These are phyloP conservation scores for Zasmidium citrigriseum DNA, from an alignment of 2,329 filamentous ascomycete genomes.

Conservation along the genomic window DNA sequence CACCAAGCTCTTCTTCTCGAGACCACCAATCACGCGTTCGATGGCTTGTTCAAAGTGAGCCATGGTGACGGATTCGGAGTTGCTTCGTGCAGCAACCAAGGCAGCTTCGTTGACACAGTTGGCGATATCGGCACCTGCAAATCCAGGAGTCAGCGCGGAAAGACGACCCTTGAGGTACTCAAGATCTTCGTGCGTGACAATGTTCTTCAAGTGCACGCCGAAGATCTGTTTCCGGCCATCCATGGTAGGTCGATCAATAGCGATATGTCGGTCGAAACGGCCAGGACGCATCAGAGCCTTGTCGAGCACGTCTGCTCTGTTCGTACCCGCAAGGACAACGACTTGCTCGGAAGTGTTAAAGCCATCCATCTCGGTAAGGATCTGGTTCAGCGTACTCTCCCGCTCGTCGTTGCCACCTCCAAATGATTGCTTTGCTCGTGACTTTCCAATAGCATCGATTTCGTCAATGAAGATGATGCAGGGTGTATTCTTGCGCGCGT, in stretches of 20 bases:
- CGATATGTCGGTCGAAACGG: constrained; percentile 94
- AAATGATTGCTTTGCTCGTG: constrained; percentile 78
- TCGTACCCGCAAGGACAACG: constrained; percentile 94
- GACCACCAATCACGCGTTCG: constrained; percentile 91
- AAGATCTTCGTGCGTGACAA: constrained; percentile 87
- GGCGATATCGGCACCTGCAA: constrained; percentile 96
- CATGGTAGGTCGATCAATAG: constrained; percentile 94
- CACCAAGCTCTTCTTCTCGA: constrained; percentile 96
- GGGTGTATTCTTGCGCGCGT: constrained; percentile 90
- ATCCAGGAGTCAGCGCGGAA: constrained; percentile 89
- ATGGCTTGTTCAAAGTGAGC: constrained; percentile 95
- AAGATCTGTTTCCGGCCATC: constrained; percentile 96
- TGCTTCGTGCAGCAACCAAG: constrained; percentile 83
- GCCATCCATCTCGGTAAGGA: constrained; percentile 98
- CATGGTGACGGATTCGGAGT: constrained; percentile 80
- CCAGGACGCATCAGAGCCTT: constrained; percentile 95
- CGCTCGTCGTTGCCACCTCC: constrained; percentile 95
- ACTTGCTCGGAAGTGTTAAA: constrained; percentile 98
- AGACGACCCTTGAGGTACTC: constrained; percentile 86
- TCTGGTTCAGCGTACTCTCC: constrained; percentile 96
- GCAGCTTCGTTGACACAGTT: constrained; percentile 98
- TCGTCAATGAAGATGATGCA: constrained; percentile 99
- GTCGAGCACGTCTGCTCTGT: constrained; percentile 90
- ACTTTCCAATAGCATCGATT: constrained; percentile 95
- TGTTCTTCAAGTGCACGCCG: constrained; percentile 89